phyloP scores from a whole-genome alignment of 108 stramenopile species.

The Fragilariopsis cylindrus region DNA sequence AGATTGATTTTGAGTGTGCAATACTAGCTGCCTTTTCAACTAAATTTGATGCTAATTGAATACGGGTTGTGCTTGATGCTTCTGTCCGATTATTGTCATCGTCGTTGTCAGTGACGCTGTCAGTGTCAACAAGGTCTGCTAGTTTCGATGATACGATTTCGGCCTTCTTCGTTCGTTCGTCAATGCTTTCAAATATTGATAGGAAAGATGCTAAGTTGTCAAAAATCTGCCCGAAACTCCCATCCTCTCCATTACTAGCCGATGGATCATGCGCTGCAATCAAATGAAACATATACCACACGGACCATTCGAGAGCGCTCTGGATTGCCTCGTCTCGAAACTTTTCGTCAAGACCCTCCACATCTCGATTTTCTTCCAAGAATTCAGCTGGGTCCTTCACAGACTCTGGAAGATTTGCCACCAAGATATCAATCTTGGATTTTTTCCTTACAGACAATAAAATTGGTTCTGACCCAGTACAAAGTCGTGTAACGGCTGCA shows the following conservation, averaged over 20 bases:
- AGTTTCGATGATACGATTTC: slow-evolving; percentile 47
- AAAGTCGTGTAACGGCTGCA: slow-evolving; percentile 76
- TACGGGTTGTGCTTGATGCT: slow-evolving; percentile 30
- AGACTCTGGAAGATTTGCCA: slow-evolving; percentile 63
- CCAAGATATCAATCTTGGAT: slow-evolving; percentile 53
- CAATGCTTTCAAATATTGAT: slow-evolving; percentile 46
- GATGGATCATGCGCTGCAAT: slow-evolving; percentile 41
- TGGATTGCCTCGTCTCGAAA: slow-evolving; percentile 53
- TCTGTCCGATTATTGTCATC: slow-evolving; percentile 1
- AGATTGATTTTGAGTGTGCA: slow-evolving; percentile 24
- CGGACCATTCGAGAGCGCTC: slow-evolving; percentile 58
- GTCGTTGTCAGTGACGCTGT: slow-evolving; percentile 7
- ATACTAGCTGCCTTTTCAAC: slow-evolving; percentile 52
- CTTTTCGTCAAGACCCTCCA: slow-evolving; percentile 25
- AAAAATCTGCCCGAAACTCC: slow-evolving; percentile 51
- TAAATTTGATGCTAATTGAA: slow-evolving; percentile 64
- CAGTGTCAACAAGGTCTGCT: slow-evolving; percentile 33
- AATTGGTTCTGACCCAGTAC: slow-evolving; percentile 45
- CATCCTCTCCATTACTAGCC: slow-evolving; percentile 18
- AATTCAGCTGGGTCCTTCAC: slow-evolving; percentile 89
- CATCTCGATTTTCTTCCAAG: slow-evolving; percentile 45
- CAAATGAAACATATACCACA: slow-evolving; percentile 67
- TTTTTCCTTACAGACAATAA: slow-evolving; percentile 45
- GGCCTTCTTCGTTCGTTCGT: slow-evolving; percentile 56
- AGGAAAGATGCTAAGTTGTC: slow-evolving; percentile 67